These are phyloP conservation scores for Diaporthe citriasiana DNA, from an alignment of 2,329 filamentous ascomycete species.

Conservation along the genomic window DNA sequence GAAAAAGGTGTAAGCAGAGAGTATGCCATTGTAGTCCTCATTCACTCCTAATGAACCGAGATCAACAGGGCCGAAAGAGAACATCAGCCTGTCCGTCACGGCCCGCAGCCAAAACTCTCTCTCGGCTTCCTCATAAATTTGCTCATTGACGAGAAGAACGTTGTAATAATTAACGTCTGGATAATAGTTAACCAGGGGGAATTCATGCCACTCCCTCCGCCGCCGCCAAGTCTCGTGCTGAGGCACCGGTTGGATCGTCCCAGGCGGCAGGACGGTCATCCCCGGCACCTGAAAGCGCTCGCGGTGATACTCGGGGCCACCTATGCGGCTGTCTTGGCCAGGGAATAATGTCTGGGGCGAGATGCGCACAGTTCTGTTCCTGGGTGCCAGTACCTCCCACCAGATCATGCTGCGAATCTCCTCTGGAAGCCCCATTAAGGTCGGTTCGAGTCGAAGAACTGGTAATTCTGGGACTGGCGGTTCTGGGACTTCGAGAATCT, in stretches of 20 bases:
- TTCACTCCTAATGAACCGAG: too few species aligned
- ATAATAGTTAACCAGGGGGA: too few species aligned
- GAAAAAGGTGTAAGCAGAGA: background rate
- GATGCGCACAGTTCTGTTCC: background rate
- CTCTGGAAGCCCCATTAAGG: background rate
- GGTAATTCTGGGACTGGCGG: background rate
- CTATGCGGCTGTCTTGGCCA: background rate
- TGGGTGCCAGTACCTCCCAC: background rate
- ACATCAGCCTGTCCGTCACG: background rate
- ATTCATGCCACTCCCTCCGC: background rate
- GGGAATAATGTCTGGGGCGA: background rate
- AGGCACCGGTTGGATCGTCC: too few species aligned
- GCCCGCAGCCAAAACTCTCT: background rate
- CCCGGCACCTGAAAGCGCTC: background rate
- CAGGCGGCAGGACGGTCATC: too few species aligned
- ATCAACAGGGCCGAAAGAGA: background rate
- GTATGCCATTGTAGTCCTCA: background rate
- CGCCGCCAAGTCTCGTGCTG: background rate
- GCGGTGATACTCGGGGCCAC: background rate
- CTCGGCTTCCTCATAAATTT: background rate
- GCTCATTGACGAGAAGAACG: background rate
- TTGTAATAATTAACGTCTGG: background rate
- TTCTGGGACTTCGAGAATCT: background rate
- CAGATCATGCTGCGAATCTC: background rate
- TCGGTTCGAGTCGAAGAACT: background rate